Conservation (phyloP, 371 early-diverging fungal genomes). For the Entomophthora muscae region DNA sequence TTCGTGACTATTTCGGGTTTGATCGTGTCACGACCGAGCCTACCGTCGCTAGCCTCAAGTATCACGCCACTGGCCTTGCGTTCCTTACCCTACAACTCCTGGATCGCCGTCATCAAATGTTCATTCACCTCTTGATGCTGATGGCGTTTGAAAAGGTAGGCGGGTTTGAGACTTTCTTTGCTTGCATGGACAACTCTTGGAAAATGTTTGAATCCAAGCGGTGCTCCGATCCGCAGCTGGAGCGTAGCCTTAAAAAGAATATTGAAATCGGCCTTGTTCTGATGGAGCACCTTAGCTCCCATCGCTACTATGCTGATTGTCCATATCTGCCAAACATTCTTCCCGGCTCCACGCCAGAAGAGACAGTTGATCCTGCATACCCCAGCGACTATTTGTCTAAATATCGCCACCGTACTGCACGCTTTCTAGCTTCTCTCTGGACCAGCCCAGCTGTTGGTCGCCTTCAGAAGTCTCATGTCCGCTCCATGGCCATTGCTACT, state of each 20-base stretch:
- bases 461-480: conserved; percentile 14
- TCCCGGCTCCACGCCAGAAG: background rate
- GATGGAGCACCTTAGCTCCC: background rate
- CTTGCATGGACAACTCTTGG: background rate
- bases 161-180: conserved; percentile 23
- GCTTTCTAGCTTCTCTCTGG: background rate
- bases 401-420: background rate
- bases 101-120: conserved; percentile 36
- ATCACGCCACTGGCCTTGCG: conserved; percentile 26
- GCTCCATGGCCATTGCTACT: conserved; percentile 31
- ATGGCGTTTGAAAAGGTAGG: conserved; percentile 41
- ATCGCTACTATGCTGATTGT: background rate
- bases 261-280: background rate
- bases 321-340: background rate
- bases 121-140: conserved; percentile 49
- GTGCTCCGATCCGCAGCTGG: background rate
- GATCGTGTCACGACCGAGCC: background rate
- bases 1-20: background rate
- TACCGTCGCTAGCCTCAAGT: conserved; percentile 19
- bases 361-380: background rate
- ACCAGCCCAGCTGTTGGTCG: conserved; percentile 5
- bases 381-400: background rate
- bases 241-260: background rate
- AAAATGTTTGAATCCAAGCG: background rate
- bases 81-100: conserved; percentile 23